Base-by-base conservation (phyloP, 2,329 filamentous ascomycete genomes). In the Sarocladiaceae sp. region DNA sequence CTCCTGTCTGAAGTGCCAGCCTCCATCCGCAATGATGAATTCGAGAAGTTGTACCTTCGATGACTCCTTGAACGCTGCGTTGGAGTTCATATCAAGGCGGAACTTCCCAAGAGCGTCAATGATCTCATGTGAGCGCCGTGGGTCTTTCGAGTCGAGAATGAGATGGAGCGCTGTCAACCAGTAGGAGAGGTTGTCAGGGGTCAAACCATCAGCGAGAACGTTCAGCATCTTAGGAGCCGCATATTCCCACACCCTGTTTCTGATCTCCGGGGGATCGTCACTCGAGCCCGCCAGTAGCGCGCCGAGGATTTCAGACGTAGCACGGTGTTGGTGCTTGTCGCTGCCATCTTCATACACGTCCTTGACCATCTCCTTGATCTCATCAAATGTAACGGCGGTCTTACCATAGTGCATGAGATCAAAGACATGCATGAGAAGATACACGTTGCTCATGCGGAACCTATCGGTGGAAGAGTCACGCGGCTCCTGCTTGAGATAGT, bases 61-160 rank as follows among this genome's bases (percentile, higher is more conserved):
- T 52, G 93, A 96, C 67, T 99, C 95, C 67, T 99, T 99, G 79
- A 99, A 99, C 0, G 94, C 94, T 3, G 95, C 94, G 64, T 97
- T 97, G 0, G 93, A 97, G 5, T 83, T 77, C 86, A 97, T 93
- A 65, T 99, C 94, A 10, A 99, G 77, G 26, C 90, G 82, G 80
- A 97, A 97, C 51, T 85, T 83, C 44, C 87, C 82, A 18, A 99
- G 76, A 68, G 84, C 87, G 57, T 94, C 87, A 31, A 96, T 82
- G 56, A 99, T 79, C 58, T 96, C 93, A 75, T 88, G 91, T 3
- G 85, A 85, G 56, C 93, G 84, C 40, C 95, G 83, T 12, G 94
- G 93, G 68, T 99, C 94, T 62, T 94, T 93, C 11, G 87, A 85
- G 60, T 95, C 90, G 37, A 96, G 76, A 23, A 95, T 82, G 63